A percentile compares a stretch with the other conserved stretches of the same genome.
Conservation (phyloP, 768 basidiomycete species). For the Macrolepiota dolichaula region DNA sequence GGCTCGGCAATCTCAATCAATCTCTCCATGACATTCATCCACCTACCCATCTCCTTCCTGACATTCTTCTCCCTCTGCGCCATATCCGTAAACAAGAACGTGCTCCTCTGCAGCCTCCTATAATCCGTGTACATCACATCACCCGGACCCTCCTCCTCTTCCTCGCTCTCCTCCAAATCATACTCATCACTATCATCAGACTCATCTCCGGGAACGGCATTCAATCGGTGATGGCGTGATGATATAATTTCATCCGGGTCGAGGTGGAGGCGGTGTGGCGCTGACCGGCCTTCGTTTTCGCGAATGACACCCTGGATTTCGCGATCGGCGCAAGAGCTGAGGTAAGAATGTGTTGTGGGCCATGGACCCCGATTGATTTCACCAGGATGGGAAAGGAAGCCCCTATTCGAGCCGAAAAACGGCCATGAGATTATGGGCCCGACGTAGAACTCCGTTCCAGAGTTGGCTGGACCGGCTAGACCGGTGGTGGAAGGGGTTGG, state of each 20-base stretch:
- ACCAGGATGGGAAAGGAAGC: slow-evolving; percentile 61
- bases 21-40: slow-evolving; percentile 65
- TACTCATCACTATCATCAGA: slow-evolving; percentile 79
- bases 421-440: slow-evolving; percentile 90
- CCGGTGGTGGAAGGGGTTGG: slow-evolving; percentile 14
- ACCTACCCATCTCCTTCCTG: slow-evolving; percentile 67
- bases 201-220: slow-evolving; percentile 67
- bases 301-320: slow-evolving; percentile 71
- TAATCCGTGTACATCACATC: slow-evolving; percentile 83
- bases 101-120: slow-evolving; percentile 73
- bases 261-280: slow-evolving; percentile 74
- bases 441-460: slow-evolving; percentile 46
- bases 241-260: slow-evolving; percentile 75
- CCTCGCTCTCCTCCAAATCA: slow-evolving; percentile 77
- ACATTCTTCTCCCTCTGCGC: slow-evolving; percentile 60
- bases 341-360: slow-evolving; percentile 55
- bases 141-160: slow-evolving; percentile 75
- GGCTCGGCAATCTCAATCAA: slow-evolving; percentile 32
- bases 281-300: slow-evolving; percentile 75
- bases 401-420: slow-evolving; percentile 83
- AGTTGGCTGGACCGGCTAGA: neutral
- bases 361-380: slow-evolving; percentile 84
- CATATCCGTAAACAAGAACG: slow-evolving; percentile 74
- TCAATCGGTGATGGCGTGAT: slow-evolving; percentile 66
- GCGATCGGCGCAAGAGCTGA: slow-evolving; percentile 63